Evolutionary conservation across 768 basidiomycete genomes (phyloP).

Genomic region (Lentinula sp.): DNA sequence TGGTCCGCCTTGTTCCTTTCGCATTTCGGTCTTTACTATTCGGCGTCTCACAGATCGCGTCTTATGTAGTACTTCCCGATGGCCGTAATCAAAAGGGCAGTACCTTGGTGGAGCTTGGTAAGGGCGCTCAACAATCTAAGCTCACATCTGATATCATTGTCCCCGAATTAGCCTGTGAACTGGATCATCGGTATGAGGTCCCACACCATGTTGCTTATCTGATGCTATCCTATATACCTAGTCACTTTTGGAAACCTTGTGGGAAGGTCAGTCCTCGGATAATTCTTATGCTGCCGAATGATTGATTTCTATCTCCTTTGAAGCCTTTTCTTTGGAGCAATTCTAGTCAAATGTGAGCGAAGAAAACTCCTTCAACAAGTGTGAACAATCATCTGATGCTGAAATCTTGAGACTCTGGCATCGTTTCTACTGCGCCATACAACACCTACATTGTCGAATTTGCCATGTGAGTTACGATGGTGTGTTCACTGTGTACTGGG

Average conservation of each 20-base stretch:
- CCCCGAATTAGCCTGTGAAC: constrained; percentile 35
- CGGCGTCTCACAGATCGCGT: not conserved
- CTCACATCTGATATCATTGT: not conserved
- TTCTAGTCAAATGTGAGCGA: constrained; percentile 59
- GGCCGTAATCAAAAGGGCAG: constrained; percentile 50
- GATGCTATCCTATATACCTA: constrained; percentile 4
- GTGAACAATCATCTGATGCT: not conserved
- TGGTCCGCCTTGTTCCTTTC: constrained; percentile 34
- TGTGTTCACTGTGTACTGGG: not conserved
- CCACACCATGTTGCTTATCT: not conserved
- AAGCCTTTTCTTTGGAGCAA: constrained; percentile 62
- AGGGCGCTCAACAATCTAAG: not conserved
- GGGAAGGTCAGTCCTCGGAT: constrained; percentile 22
- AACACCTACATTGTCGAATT: constrained; percentile 43
- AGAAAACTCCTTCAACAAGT: not conserved
- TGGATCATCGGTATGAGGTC: constrained; percentile 52
- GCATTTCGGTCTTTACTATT: not conserved
- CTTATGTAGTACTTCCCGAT: constrained; percentile 56
- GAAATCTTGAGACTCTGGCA: constrained; percentile 44
- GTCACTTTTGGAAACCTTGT: constrained; percentile 65
- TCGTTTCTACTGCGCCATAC: constrained; percentile 57
- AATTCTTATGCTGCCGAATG: not conserved
- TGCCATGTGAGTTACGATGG: constrained; percentile 46
- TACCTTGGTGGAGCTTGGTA: constrained; percentile 63
- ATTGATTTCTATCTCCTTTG: not conserved